Evolutionary conservation across 495 filamentous ascomycete genomes (phyloP).

Genomic region (Penicillium lividum): DNA sequence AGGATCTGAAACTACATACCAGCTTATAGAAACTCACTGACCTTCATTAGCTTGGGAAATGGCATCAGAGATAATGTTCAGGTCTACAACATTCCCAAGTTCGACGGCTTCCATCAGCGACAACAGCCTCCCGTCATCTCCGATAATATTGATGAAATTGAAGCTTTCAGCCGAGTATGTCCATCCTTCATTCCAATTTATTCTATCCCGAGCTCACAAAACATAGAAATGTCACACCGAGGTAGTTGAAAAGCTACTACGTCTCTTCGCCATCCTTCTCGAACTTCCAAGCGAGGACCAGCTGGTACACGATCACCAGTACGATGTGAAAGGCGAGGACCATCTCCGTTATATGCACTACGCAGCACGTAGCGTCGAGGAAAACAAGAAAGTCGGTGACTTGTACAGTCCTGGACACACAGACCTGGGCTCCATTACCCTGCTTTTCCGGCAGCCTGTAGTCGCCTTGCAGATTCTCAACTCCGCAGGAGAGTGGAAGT

Average conservation of each 20-base stretch:
- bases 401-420: conserved; percentile 41
- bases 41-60: conserved; percentile 37
- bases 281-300: conserved; percentile 53
- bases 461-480: conserved; percentile 50
- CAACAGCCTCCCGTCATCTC: conserved; percentile 40
- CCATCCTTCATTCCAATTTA: neutral
- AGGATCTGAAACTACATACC: conserved; percentile 8
- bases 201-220: neutral
- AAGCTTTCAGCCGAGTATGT: conserved; percentile 45
- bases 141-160: conserved; percentile 35
- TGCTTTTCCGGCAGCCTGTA: conserved; percentile 50
- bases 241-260: conserved; percentile 51
- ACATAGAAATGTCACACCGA: conserved; percentile 51
- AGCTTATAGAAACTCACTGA: neutral
- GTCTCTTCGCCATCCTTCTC: conserved; percentile 53
- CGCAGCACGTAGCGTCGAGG: conserved; percentile 40
- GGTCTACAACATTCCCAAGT: conserved; percentile 55
- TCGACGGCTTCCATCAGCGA: conserved; percentile 44
- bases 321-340: conserved; percentile 49
- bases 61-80: conserved; percentile 51
- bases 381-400: conserved; percentile 39
- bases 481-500: conserved; percentile 40
- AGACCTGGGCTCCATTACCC: conserved; percentile 42
- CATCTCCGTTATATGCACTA: conserved; percentile 58
- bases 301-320: conserved; percentile 47